Base-by-base conservation (phyloP, 495 filamentous ascomycete genomes). In the Hypoxylon intermedium region DNA sequence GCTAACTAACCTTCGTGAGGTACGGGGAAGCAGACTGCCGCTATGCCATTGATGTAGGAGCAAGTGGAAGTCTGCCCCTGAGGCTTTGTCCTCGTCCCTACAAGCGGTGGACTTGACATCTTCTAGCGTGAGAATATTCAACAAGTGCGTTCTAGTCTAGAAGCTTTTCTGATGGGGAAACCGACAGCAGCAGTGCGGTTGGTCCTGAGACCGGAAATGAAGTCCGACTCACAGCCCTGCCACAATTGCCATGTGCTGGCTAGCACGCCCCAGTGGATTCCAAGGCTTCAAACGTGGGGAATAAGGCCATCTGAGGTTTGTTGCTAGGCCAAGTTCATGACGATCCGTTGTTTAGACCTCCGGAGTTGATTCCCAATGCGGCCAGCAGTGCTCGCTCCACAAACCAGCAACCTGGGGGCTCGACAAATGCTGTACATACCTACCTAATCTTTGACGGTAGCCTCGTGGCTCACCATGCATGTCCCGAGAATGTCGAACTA, bases 161-260 rank as follows among this genome's bases (percentile, higher is more conserved):
- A 47, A 60, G 50, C 61, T 60, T 51, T 15, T 42, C 24, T 16
- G 7, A 2, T 15, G 15, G 20, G 16, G 9, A 53, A 28, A 28
- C 3, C n/a, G 13, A 54, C 41, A 30, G n/a, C 33, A 45, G 33
- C 33, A 53, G 24, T 23, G 38, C 44, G 13, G 41, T 46, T 65
- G 50, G 43, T 60, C 56, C 62, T 60, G 51, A 56, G 19, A 37
- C 12, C 62, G 56, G 62, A 65, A 43, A 60, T 60, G 62, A 65
- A 41, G 46, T 57, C 51, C 42, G 45, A 43, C 56, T 48, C 55
- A 12, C 24, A 65, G 62, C 56, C 62, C 47, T 65, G 62, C 46
- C 45, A 60, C n/a, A 41, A 38, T 51, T 60, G 51, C 56, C 62
- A 65, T 60, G 62, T 60, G 56, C 37, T 60, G 23, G 45, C 41